phyloP scores from a whole-genome alignment of 306 rosid genomes.

The Oxytropis ochrocephala region DNA sequence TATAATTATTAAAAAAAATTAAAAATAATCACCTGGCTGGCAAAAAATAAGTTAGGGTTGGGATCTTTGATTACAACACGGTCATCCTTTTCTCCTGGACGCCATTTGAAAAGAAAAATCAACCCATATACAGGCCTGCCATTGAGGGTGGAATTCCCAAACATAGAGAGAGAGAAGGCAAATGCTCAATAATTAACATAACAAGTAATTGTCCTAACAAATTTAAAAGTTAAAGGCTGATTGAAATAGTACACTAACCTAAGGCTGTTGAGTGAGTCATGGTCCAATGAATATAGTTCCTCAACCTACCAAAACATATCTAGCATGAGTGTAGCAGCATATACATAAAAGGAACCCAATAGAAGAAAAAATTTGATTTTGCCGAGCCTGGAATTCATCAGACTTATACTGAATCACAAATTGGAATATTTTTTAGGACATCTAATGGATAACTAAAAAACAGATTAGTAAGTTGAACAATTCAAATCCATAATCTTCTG shows the following conservation, averaged over 20 bases:
- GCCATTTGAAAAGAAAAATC: constrained; percentile 98
- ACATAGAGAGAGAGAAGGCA: neutral
- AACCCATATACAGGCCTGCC: constrained; percentile 95
- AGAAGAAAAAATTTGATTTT: neutral
- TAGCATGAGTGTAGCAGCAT: constrained; percentile 18
- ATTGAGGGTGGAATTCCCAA: constrained; percentile 2
- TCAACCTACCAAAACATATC: constrained; percentile 67
- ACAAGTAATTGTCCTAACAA: constrained; percentile 7
- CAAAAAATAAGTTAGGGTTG: constrained; percentile 91
- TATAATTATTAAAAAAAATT: neutral
- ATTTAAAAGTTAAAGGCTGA: constrained; percentile 19
- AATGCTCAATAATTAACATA: constrained; percentile 9
- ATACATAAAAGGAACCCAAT: neutral
- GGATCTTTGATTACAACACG: constrained; percentile 87
- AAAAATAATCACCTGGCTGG: constrained; percentile 80
- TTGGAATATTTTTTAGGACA: neutral
- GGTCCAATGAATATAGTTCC: constrained; percentile 85
- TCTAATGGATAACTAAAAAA: neutral
- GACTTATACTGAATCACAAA: neutral
- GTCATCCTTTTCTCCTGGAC: constrained; percentile 93
- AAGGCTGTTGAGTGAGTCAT: constrained; percentile 71
- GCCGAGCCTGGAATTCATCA: neutral
- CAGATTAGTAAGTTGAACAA: neutral
- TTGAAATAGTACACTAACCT: constrained; percentile 41
- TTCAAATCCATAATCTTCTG: neutral